Percentiles rank a stretch among this genome's conserved stretches.
Conservation (phyloP, 2,329 filamentous ascomycete species). For the Grosmannia clavigera region DNA sequence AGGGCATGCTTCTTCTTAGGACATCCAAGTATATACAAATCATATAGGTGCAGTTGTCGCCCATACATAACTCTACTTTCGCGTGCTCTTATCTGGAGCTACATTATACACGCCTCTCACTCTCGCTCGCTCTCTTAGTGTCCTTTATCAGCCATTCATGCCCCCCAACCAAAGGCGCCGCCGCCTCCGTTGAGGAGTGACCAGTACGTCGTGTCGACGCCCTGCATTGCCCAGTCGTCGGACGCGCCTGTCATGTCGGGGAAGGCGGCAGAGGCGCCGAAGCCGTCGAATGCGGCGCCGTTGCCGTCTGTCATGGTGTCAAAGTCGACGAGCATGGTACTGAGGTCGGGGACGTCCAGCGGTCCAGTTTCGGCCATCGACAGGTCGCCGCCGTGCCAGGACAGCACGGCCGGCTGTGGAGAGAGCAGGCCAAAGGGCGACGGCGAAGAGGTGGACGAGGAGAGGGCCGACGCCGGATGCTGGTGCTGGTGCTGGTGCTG, state of each 20-base stretch:
- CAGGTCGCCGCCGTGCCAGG: neutral
- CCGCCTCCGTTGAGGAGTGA: conserved; percentile 12
- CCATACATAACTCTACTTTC: no score
- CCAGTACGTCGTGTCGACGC: conserved; percentile 15
- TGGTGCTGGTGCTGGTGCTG: neutral
- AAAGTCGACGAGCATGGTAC: conserved; percentile 12
- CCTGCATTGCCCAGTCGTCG: conserved; percentile 15
- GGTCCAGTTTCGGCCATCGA: neutral
- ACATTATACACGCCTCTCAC: no score
- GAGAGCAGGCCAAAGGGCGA: neutral
- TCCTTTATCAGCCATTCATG: no score
- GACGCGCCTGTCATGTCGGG: conserved; percentile 14
- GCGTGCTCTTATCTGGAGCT: no score
- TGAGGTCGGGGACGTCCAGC: conserved; percentile 5
- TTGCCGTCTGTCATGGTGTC: conserved; percentile 5
- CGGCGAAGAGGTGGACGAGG: neutral
- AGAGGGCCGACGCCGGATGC: neutral
- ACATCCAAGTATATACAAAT: no score
- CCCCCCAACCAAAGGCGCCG: conserved; percentile 6
- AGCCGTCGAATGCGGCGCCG: conserved; percentile 3
- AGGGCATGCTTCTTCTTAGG: no score
- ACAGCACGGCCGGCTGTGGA: neutral
- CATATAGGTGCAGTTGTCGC: no score
- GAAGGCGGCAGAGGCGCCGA: conserved; percentile 5
- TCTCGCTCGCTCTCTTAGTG: no score